Evolutionary conservation across 2,329 filamentous ascomycete species (phyloP).

Genomic region (Fusarium penzigii): DNA sequence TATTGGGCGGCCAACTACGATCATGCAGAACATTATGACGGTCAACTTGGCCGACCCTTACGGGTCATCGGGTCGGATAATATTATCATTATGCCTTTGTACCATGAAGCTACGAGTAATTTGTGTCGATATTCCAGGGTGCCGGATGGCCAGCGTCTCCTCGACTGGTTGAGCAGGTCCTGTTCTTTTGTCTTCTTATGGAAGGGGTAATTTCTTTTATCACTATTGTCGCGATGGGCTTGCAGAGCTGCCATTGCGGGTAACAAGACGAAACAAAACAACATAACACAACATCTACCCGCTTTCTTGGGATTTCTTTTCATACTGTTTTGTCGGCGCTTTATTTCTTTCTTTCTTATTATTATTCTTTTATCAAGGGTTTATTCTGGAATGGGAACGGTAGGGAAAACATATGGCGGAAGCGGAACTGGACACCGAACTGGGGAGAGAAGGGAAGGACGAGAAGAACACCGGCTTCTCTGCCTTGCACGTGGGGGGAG

Average conservation of each 20-base stretch:
- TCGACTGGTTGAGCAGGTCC: conserved; percentile 2
- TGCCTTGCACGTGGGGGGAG: too few species aligned
- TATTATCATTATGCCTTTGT: conserved; percentile 30
- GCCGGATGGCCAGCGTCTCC: not conserved
- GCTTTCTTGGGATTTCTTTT: conserved; percentile 1
- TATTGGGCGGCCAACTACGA: conserved; percentile 17
- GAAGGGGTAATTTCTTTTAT: conserved; percentile 1
- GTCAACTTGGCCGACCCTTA: conserved; percentile 11
- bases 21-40: conserved; percentile 24
- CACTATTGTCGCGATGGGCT: conserved; percentile 8
- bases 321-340: not conserved
- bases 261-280: not conserved
- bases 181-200: not conserved
- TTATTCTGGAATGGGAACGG: too few species aligned
- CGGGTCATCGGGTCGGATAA: conserved; percentile 20
- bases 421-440: too few species aligned
- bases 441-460: too few species aligned
- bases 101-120: conserved; percentile 29
- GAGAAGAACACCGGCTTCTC: too few species aligned
- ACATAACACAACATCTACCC: not conserved
- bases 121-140: conserved; percentile 22
- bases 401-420: too few species aligned
- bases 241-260: conserved; percentile 7
- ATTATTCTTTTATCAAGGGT: too few species aligned
- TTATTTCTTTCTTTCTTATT: too few species aligned